Evolutionary conservation across 2,329 filamentous ascomycete genomes (phyloP), one percentile per base, ranked within the genome.

Genomic region (Aspergillus nomiae): DNA sequence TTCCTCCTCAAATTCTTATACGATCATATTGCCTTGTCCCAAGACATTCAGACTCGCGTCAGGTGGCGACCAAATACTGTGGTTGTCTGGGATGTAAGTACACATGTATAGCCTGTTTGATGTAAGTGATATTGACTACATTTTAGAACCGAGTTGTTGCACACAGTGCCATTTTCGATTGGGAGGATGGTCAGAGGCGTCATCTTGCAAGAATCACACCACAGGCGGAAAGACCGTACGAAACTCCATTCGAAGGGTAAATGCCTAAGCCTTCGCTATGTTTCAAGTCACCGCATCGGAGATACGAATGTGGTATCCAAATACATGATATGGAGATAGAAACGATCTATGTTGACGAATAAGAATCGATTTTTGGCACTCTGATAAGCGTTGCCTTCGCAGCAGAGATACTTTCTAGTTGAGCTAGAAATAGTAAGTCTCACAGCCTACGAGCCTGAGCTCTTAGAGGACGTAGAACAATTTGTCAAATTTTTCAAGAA

Each of bases 151-250:
- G 92, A 36, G 87, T 94, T 0, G 93, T 90, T 11, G 85, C 88
- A 69, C 92, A 96, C 76, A 90, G 90, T 8, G 92, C 92, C 2
- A 80, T 94, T 45, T 82, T 94, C 4, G 92, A 96, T 75, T 96
- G 92, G 92, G 87, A 90, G 69, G 87, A 87, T 74, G 92, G 92
- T 3, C 87, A 92, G 76, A 83, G 92, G 63, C 85, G 92, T 57
- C 92, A 96, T 79, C 78, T 96, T 65, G 92, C 92, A 6, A 85
- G 92, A 50, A 90, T 96, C 72, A 94, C 92, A 5, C 92, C 92
- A 0, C 91, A 94, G 79, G 92, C 91, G 1, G 92, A 96, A 82
- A 78, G 81, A 64, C 92, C 92, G 0, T 91, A 82, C 68, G 90
- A 95, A 83, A 95, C 88, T 1, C 86, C 87, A 0, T 87, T 83